These are phyloP conservation scores for Heritiera littoralis DNA, from an alignment of 345 rosid genomes.

Conservation along the genomic window DNA sequence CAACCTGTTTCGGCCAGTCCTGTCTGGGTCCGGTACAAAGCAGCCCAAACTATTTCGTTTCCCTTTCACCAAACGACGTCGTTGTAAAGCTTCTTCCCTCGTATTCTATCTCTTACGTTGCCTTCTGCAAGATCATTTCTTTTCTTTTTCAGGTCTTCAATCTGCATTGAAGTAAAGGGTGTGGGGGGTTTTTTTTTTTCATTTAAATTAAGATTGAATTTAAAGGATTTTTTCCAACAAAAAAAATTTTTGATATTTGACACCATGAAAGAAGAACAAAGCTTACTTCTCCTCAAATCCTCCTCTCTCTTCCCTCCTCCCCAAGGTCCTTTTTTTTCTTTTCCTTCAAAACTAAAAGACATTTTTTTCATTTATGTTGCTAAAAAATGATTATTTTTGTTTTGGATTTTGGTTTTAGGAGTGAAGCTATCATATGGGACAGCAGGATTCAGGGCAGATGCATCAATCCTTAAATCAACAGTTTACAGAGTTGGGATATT, in stretches of 20 bases:
- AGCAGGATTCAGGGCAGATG: constrained; percentile 84
- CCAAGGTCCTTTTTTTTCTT: constrained; percentile 34
- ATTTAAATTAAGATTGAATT: background rate
- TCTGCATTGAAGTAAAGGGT: constrained; percentile 43
- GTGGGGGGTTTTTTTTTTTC: constrained; percentile 9
- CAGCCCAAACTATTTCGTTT: background rate
- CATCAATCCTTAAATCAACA: constrained; percentile 68
- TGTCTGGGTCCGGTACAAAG: background rate
- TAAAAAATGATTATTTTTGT: background rate
- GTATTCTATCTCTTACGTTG: background rate
- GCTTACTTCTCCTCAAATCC: constrained; percentile 49
- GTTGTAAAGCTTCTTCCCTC: background rate
- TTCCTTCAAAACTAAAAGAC: background rate
- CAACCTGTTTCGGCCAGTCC: background rate
- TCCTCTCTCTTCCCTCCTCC: constrained; percentile 59
- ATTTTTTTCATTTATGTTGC: background rate
- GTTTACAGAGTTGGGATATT: constrained; percentile 76
- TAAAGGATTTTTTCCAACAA: background rate
- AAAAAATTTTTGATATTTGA: background rate
- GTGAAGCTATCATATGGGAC: constrained; percentile 83
- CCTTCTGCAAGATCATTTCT: background rate
- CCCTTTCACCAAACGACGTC: background rate
- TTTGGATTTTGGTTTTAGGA: constrained; percentile 30
- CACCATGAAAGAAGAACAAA: constrained; percentile 63
- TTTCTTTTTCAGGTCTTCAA: background rate